Evolutionary conservation across 148 eudicot genomes (phyloP), one percentile per base, ranked within the genome.

Genomic region (Silene latifolia): DNA sequence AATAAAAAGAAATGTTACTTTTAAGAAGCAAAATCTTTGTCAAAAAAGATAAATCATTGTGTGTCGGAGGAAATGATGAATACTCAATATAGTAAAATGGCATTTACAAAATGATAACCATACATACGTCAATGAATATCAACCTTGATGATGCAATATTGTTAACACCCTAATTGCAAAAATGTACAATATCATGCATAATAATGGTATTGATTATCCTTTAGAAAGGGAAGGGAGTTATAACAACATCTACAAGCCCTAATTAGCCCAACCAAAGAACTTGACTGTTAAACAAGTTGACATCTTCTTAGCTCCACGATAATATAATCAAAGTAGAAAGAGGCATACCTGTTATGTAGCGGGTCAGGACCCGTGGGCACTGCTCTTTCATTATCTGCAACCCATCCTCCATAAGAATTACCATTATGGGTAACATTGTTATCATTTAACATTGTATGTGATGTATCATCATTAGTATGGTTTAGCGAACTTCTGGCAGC

Each of bases 321-420:
- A n/a, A n/a, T n/a, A n/a, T n/a, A n/a, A n/a, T n/a, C n/a, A n/a
- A 27, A 39, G 44, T 39, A 70, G 6, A 7, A 39, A 53, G 61
- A 70, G 51, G 56, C 73, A 19, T 72, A 83, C 84, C 85, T 76
- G 80, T 88, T 88, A 76, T 88, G 91, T 35, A 88, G 77, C 4
- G 91, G 88, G 69, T 88, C 87, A 65, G 91, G 86, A 74, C 81
- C 79, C 32, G 87, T 85, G 20, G 91, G 91, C 5, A 88, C 84
- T 61, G 64, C 76, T 73, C 91, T 82, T 0, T 86, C 23, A 42
- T 47, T 61, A 51, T 79, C 79, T 23, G 83, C 87, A 1, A 83
- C 79, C 71, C 76, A 82, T 27, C 90, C 87, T 74, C 74, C 77
- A 64, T 74, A 62, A 68, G 19, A 53, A 42, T 19, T 62, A 29